phyloP scores from a whole-genome alignment of 1,284 basidiomycete species.

The Rhodotorula sp. region DNA sequence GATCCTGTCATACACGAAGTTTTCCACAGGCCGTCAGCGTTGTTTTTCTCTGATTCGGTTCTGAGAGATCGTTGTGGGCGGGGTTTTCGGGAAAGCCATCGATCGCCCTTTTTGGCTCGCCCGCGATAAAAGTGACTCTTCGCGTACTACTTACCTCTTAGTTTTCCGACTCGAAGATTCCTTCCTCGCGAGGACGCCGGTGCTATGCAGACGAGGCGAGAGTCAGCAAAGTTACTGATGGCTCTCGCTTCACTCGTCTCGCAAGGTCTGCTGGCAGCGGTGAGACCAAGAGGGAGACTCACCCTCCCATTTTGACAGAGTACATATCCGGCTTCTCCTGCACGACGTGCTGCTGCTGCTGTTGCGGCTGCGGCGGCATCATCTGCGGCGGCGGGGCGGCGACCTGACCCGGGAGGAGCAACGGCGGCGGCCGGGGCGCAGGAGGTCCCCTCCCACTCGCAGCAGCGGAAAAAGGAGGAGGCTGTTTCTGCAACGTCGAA shows the following conservation, averaged over 20 bases:
- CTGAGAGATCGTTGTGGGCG: not conserved
- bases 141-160: constrained; percentile 18
- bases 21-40: not conserved
- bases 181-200: constrained; percentile 1
- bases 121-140: not conserved
- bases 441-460: not conserved
- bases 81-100: not conserved
- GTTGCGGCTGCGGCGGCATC: not conserved
- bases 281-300: not conserved
- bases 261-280: not conserved
- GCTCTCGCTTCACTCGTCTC: too few relatives aligned
- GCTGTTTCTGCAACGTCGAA: not conserved
- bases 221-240: not conserved
- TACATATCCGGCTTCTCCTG: not conserved
- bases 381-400: not conserved
- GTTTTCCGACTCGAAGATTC: constrained; percentile 1
- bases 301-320: constrained; percentile 7
- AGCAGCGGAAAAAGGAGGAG: not conserved
- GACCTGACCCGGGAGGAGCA: not conserved
- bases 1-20: constrained; percentile 6
- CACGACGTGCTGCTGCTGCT: not conserved
- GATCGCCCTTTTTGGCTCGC: too few relatives aligned
- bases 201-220: not conserved
- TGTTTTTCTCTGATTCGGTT: not conserved
- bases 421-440: not conserved